Evolutionary conservation across 73 alveolate species (phyloP).

Genomic region (Paramecium sonneborni): DNA sequence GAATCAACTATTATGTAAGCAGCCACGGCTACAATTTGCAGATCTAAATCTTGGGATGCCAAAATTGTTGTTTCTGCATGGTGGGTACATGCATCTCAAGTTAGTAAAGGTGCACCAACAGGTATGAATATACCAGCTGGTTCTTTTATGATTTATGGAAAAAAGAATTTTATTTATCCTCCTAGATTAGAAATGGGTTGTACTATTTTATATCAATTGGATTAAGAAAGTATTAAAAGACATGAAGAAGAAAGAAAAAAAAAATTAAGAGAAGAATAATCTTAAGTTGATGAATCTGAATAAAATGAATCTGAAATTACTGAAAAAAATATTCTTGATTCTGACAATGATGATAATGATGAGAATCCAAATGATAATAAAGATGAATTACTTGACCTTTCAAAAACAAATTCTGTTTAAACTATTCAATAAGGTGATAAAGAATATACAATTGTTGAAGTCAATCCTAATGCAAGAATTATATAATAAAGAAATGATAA

Average conservation of each 20-base stretch:
- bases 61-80: constrained; percentile 83
- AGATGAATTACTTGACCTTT: background rate
- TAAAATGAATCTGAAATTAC: constrained; percentile 41
- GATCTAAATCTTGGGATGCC: constrained; percentile 86
- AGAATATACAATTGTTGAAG: constrained; percentile 44
- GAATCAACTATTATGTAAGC: constrained; percentile 87
- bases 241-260: constrained; percentile 79
- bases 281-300: constrained; percentile 2
- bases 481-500: constrained; percentile 60
- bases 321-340: constrained; percentile 55
- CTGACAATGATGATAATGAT: constrained; percentile 2
- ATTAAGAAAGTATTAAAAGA: constrained; percentile 79
- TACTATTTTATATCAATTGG: constrained; percentile 79
- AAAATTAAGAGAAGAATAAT: constrained; percentile 65
- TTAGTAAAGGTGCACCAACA: constrained; percentile 86
- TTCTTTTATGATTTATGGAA: constrained; percentile 90
- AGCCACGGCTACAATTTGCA: constrained; percentile 79
- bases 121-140: constrained; percentile 85
- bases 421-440: constrained; percentile 39
- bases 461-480: constrained; percentile 50
- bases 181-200: constrained; percentile 87
- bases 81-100: constrained; percentile 92
- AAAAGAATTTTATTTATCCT: constrained; percentile 86
- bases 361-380: constrained; percentile 16
- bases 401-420: background rate